Evolutionary conservation across 805 yeast species (phyloP), one percentile per base, ranked within the genome.

Genomic region (Candida coleopterorum): DNA sequence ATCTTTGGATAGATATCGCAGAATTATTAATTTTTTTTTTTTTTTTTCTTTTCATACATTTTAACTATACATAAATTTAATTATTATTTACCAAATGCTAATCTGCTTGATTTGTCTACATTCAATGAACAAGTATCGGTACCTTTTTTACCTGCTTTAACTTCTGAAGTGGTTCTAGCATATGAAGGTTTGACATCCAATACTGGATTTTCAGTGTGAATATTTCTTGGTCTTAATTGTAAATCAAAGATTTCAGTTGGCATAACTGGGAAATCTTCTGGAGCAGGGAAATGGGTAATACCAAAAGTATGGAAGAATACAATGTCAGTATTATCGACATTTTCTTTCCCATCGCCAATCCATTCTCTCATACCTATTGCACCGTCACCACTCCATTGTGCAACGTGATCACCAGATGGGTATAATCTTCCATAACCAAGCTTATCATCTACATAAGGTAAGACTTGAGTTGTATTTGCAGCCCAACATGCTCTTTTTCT

Each of bases 191-290:
- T 75, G 42, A 85, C 75, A 50, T 84, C 93, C 47, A 84, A 68
- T 35, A 76, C 82, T 22, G 94, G 93, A 60, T 83, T 84, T 57
- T 80, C 85, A 31, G 70, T 62, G 72, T 84, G 84, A 68, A 84
- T 79, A 62, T 84, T 78, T 57, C 90, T 72, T 49, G 93, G 93
- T 60, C 89, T 75, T 56, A 84, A 67, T 64, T 80, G 66, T 48
- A 84, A 67, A 41, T 81, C 76, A 51, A 84, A 79, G 52, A 86
- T 83, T 64, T 84, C 94, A 34, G 87, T 82, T 32, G 93, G 93
- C 93, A 84, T 84, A 45, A 84, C 75, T 39, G 93, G 93, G 81
- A 83, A 84, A 60, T 84, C 94, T 66, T 84, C 93, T 41, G 93
- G 90, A 10, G 89, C 81, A 41, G 94, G 94, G 75, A 83, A 80